A percentile compares a stretch with the other conserved stretches of the same genome.
phyloP scores from a whole-genome alignment of 345 rosid species.

The Hevea brasiliensis region DNA sequence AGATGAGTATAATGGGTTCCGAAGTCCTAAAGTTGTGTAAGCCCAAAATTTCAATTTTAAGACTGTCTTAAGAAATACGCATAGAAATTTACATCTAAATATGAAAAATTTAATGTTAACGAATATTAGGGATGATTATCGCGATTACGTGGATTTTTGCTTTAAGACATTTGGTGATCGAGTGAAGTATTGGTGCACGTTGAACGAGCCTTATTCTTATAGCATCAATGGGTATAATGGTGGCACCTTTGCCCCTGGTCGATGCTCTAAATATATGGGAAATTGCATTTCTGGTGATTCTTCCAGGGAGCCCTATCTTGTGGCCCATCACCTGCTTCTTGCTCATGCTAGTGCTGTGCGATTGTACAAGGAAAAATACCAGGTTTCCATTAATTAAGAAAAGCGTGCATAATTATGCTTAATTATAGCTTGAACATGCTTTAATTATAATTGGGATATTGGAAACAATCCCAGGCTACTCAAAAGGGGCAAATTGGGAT shows the following conservation, averaged over 20 bases:
- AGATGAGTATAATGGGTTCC: conserved; percentile 59
- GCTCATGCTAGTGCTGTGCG: conserved; percentile 39
- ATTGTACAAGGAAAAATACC: conserved; percentile 38
- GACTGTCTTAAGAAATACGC: too few relatives aligned
- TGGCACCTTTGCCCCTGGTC: conserved; percentile 45
- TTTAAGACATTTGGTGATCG: conserved; percentile 39
- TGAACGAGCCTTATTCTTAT: conserved; percentile 28
- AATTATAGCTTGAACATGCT: too few relatives aligned
- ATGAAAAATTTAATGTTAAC: too few relatives aligned
- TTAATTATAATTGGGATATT: too few relatives aligned
- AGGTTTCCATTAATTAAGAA: conserved; percentile 8
- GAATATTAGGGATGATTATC: conserved; percentile 25
- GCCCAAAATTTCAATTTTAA: background rate
- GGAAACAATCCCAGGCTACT: conserved; percentile 20
- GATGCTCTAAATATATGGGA: conserved; percentile 41
- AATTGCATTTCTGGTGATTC: conserved; percentile 44
- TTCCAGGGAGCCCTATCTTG: conserved; percentile 43
- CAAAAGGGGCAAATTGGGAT: conserved; percentile 45
- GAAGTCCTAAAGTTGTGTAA: conserved; percentile 49
- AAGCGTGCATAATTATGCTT: too few relatives aligned
- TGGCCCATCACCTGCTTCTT: conserved; percentile 39
- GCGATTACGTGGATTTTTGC: conserved; percentile 31
- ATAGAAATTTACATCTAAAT: background rate
- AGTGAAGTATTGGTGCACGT: conserved; percentile 38
- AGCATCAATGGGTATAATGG: conserved; percentile 22